Conservation (phyloP, 106 monocot species). For the Platanthera zijinensis region DNA sequence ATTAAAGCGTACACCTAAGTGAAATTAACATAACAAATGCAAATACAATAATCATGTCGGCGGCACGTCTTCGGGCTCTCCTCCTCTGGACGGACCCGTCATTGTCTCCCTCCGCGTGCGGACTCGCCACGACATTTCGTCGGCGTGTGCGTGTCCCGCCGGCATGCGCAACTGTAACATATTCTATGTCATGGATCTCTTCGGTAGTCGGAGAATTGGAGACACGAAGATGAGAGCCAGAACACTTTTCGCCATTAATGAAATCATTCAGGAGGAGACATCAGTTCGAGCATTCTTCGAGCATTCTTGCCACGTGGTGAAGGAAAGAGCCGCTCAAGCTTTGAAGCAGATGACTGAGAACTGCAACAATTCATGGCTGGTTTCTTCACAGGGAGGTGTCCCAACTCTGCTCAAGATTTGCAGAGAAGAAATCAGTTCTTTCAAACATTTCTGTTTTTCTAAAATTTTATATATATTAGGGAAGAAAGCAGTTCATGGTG, state of each 20-base stretch:
- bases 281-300: slow-evolving; percentile 5
- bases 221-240: slow-evolving; percentile 20
- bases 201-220: slow-evolving; percentile 36
- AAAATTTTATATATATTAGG: too few species aligned
- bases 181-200: slow-evolving; percentile 36
- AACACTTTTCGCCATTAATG: slow-evolving; percentile 23
- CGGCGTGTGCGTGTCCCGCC: too few species aligned
- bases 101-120: too few species aligned
- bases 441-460: too few species aligned
- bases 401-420: slow-evolving; percentile 41
- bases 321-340: slow-evolving; percentile 34
- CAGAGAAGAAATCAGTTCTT: background rate
- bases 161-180: too few species aligned
- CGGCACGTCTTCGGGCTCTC: too few species aligned
- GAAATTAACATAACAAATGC: too few species aligned
- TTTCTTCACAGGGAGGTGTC: slow-evolving; percentile 76
- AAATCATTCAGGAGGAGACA: slow-evolving; percentile 33
- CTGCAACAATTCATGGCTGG: slow-evolving; percentile 64
- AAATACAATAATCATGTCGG: too few species aligned
- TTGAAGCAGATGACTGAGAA: slow-evolving; percentile 54
- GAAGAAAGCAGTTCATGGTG: slow-evolving; percentile 21
- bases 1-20: too few species aligned
- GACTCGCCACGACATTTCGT: too few species aligned
- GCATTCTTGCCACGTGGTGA: slow-evolving; percentile 18
- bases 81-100: too few species aligned